phyloP scores from a whole-genome alignment of 139 green algal species.

The Chlorella sp. region DNA sequence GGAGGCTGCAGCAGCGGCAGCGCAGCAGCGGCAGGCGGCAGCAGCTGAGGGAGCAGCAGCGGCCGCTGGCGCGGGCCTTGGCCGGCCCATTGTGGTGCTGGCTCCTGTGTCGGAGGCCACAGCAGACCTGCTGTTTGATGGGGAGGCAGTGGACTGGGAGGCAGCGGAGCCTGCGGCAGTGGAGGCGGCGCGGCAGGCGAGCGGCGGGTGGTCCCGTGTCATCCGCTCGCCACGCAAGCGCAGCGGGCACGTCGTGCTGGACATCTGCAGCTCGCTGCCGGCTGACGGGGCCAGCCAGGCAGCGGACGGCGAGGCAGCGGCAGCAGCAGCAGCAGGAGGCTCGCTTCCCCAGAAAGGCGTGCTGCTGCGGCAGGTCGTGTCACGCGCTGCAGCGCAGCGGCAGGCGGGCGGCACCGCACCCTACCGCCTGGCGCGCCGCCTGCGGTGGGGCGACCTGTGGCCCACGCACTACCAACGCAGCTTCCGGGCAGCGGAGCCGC shows the following conservation, averaged over 20 bases:
- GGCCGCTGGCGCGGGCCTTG: background rate
- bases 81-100: background rate
- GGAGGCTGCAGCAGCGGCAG: background rate
- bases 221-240: conserved; percentile 68
- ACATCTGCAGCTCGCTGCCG: conserved; percentile 66
- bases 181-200: conserved; percentile 1
- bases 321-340: conserved; percentile 24
- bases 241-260: conserved; percentile 74
- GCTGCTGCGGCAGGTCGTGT: conserved; percentile 68
- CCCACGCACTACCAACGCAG: conserved; percentile 58
- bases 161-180: conserved; percentile 20
- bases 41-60: background rate
- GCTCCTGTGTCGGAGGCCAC: conserved; percentile 16
- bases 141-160: conserved; percentile 15
- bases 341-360: no score
- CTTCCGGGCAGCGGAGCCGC: conserved; percentile 30
- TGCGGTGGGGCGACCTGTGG: conserved; percentile 82
- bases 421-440: conserved; percentile 63
- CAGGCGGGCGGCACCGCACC: conserved; percentile 56
- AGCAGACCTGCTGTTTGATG: background rate
- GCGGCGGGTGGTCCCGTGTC: conserved; percentile 47
- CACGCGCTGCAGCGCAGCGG: conserved; percentile 27
- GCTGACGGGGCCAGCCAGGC: background rate
- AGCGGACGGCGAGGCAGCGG: background rate
- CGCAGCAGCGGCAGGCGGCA: background rate